These are phyloP conservation scores for Apiospora arundinis DNA, from an alignment of 2,329 filamentous ascomycete species.

Conservation along the genomic window DNA sequence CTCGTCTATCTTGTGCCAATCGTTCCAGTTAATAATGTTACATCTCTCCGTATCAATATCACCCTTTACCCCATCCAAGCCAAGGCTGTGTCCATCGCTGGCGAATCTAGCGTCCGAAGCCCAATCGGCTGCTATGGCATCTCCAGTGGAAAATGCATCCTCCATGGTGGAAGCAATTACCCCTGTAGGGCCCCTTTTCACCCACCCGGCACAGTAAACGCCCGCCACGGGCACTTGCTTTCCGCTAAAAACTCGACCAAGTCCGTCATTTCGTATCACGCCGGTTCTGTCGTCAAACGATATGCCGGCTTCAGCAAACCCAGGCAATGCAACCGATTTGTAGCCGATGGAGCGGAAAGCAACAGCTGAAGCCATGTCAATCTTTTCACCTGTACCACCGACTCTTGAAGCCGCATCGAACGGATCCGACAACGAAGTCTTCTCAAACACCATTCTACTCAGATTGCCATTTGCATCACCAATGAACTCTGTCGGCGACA, in stretches of 20 bases:
- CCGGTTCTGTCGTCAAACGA: constrained; percentile 78
- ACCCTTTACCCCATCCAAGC: constrained; percentile 78
- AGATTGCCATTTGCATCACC: constrained; percentile 57
- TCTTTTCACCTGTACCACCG: constrained; percentile 53
- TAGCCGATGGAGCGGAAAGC: constrained; percentile 97
- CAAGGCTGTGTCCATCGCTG: constrained; percentile 43
- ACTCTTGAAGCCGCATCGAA: constrained; percentile 60
- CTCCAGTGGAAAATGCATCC: constrained; percentile 89
- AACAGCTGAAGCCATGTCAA: constrained; percentile 67
- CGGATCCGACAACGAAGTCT: constrained; percentile 60
- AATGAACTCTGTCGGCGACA: constrained; percentile 76
- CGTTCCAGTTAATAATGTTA: constrained; percentile 76
- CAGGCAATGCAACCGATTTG: constrained; percentile 78
- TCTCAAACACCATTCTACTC: constrained; percentile 71
- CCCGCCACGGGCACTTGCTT: constrained; percentile 63
- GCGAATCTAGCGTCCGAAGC: constrained; percentile 49
- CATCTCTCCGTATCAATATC: constrained; percentile 64
- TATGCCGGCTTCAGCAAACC: constrained; percentile 75
- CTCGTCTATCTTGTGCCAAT: constrained; percentile 85
- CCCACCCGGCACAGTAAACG: constrained; percentile 94
- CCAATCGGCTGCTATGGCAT: constrained; percentile 85
- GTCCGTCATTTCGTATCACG: constrained; percentile 81
- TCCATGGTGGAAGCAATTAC: constrained; percentile 97
- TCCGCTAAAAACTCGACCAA: constrained; percentile 68
- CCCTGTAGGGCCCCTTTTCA: constrained; percentile 91